These are phyloP conservation scores for Neohortaea acidophila DNA, from an alignment of 495 filamentous ascomycete species.

Conservation along the genomic window DNA sequence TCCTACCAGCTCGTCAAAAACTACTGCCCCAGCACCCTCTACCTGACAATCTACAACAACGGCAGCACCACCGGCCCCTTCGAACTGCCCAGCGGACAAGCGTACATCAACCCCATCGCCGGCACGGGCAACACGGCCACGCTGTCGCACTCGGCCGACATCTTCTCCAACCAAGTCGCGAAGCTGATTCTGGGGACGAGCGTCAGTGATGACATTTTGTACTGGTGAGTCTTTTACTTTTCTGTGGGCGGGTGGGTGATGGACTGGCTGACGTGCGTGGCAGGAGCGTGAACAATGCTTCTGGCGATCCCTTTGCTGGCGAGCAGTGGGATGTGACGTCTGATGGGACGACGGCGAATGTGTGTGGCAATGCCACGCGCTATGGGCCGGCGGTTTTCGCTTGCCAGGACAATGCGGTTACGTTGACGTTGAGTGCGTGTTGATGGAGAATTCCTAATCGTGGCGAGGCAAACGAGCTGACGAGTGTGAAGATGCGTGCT, in stretches of 20 bases:
- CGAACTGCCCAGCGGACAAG: constrained; percentile 1
- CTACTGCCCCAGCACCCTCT: constrained; percentile 5
- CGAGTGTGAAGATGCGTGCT: no score
- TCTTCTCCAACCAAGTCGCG: not conserved
- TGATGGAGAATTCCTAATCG: no score
- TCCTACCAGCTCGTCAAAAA: constrained; percentile 5
- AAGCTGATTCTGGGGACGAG: constrained; percentile 7
- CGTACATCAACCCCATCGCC: constrained; percentile 3
- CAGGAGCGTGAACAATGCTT: constrained; percentile 6
- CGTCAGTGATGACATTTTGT: constrained; percentile 2
- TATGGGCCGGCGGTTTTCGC: not conserved
- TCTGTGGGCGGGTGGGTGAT: not conserved
- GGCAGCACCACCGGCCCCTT: not conserved
- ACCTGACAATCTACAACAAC: constrained; percentile 2
- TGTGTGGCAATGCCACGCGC: constrained; percentile 3
- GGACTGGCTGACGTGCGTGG: not conserved
- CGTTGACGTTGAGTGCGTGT: constrained; percentile 8
- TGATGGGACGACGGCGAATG: constrained; percentile 2
- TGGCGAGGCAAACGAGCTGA: no score
- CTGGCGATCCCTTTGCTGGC: constrained; percentile 7
- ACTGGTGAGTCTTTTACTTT: constrained; percentile 4
- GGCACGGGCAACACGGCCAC: constrained; percentile 10
- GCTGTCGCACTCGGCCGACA: constrained; percentile 2
- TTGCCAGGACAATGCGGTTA: constrained; percentile 6
- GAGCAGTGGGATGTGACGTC: constrained; percentile 7